Conservation (phyloP, 768 basidiomycete genomes). For the Tephrocybe sp. region DNA sequence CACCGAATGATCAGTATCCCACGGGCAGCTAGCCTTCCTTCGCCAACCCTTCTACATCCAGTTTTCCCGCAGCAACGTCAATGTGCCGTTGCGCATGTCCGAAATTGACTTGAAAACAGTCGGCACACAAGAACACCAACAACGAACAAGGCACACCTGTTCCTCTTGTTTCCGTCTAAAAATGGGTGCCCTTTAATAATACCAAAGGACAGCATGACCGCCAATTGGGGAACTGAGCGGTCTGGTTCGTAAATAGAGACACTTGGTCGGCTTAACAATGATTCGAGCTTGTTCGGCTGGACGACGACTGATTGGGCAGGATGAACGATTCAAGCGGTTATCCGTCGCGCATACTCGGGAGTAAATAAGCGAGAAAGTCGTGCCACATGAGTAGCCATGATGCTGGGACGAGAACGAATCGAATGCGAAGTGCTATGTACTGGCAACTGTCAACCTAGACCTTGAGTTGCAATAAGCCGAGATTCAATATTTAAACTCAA, state of each 20-base stretch:
- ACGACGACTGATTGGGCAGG: slow-evolving; percentile 26
- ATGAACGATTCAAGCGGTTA: slow-evolving; percentile 32
- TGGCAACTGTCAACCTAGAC: too few relatives aligned
- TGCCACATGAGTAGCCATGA: too few relatives aligned
- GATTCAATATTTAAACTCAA: too few relatives aligned
- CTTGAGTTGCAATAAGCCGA: too few relatives aligned
- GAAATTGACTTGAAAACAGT: not conserved
- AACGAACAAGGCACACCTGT: not conserved
- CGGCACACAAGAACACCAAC: not conserved
- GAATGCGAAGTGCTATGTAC: too few relatives aligned
- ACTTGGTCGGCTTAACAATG: slow-evolving; percentile 26
- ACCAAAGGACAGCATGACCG: slow-evolving; percentile 31
- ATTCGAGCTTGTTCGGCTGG: slow-evolving; percentile 33
- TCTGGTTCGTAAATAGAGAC: slow-evolving; percentile 29
- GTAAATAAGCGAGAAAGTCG: too few relatives aligned
- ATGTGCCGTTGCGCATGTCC: not conserved
- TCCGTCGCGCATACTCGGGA: slow-evolving; percentile 9
- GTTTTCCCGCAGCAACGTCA: slow-evolving; percentile 2
- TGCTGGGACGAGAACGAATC: too few relatives aligned
- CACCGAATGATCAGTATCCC: too few relatives aligned
- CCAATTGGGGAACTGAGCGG: slow-evolving; percentile 22
- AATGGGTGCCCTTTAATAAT: slow-evolving; percentile 19
- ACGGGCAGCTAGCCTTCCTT: too few relatives aligned
- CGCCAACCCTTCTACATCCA: slow-evolving; percentile 1
- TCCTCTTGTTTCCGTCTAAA: slow-evolving; percentile 1